Base-by-base conservation (phyloP, 78 protist genomes). In the Polysphondylium violaceum region DNA sequence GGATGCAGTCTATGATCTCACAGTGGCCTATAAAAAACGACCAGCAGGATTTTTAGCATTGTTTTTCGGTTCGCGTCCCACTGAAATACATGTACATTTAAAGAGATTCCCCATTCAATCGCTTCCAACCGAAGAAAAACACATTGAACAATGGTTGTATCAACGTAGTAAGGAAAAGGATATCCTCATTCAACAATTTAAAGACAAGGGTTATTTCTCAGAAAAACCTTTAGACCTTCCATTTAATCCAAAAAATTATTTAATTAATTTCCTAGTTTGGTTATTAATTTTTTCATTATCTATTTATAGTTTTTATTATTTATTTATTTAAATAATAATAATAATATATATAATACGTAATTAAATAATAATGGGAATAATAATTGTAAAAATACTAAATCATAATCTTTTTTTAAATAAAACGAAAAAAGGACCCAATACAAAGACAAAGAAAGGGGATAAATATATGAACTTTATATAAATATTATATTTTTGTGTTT, bases 1-100 rank as follows among this genome's bases (percentile, higher is more conserved):
- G 43, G 77, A 81, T 33, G 76, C 68, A 6, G 25, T 81, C 71
- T 81, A 81, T 33, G 89, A 81, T 25, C 21, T 81, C 2, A 81
- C 89, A 0, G 77, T 68, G 0, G 89, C 89, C 47, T 81, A 81
- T 25, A 68, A 65, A 31, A 65, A 68, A 38, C 16, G 31, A 19
- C 89, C 89, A 5, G 77, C 60, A 17, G 17, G 51, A n/a, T 68
- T 81, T 55, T 56, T 81, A 1, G 41, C 27, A 8, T 29, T 81
- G 38, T 67, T 81, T 16, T 81, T 47, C 9, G 89, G 89, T 1
- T n/a, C 33, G 7, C 21, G 55, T 38, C 89, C 89, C 17, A 56
- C 71, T 27, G 79, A 81, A 35, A 43, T 68, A 12, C 89, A 81
- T 68, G 60, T 81, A 2, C 89, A 81, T 36, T 23, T 68, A 0